These are phyloP conservation scores for Vittaforma corneae DNA, from an alignment of 371 early-diverging fungal genomes.

Conservation along the genomic window DNA sequence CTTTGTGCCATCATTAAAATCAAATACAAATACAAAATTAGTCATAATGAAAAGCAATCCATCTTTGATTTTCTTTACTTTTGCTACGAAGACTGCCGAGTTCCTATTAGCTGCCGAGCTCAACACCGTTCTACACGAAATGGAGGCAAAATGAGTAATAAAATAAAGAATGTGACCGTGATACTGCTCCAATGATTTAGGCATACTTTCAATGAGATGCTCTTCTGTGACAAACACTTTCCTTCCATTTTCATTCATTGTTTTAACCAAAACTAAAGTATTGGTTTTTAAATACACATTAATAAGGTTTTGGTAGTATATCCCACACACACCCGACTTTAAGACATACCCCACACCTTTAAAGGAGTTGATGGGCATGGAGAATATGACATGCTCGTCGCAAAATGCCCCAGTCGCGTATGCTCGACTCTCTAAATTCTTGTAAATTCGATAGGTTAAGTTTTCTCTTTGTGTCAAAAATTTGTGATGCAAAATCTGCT, in stretches of 20 bases:
- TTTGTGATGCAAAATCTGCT: conserved; percentile 59
- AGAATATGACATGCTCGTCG: conserved; percentile 59
- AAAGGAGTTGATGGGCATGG: conserved; percentile 65
- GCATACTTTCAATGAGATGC: conserved; percentile 40
- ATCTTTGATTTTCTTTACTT: conserved; percentile 43
- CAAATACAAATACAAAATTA: conserved; percentile 48
- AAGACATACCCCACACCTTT: conserved; percentile 74
- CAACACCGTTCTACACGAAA: not conserved
- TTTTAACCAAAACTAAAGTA: conserved; percentile 27
- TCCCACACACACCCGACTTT: conserved; percentile 66
- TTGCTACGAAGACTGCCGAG: conserved; percentile 30
- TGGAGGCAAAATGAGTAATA: conserved; percentile 31
- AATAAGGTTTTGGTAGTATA: conserved; percentile 71
- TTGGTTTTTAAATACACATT: conserved; percentile 57
- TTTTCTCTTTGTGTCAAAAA: conserved; percentile 49
- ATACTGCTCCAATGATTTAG: conserved; percentile 13
- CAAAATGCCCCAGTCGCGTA: conserved; percentile 9
- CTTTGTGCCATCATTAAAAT: conserved; percentile 41
- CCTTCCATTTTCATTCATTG: conserved; percentile 29
- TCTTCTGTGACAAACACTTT: conserved; percentile 48
- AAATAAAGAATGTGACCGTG: conserved; percentile 36
- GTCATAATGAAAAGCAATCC: conserved; percentile 47
- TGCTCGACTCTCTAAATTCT: conserved; percentile 23
- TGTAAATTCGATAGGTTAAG: conserved; percentile 28
- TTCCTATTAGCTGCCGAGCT: not conserved